Evolutionary conservation across 208 protist species (phyloP), one percentile per base, ranked within the genome.

Genomic region (Porcisia deanei): DNA sequence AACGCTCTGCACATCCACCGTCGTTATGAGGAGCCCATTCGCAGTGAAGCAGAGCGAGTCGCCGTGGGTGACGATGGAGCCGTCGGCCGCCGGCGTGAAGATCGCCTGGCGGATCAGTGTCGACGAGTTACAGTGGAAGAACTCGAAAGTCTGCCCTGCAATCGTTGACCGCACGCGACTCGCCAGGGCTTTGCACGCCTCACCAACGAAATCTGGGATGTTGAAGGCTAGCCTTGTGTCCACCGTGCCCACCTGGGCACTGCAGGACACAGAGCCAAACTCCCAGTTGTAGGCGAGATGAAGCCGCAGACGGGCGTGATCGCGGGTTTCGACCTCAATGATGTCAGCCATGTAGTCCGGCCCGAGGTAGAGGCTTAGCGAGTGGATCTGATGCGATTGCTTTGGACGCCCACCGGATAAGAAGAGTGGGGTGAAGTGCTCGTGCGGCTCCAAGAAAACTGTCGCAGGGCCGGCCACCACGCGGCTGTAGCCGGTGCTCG

Each of bases 281-380:
- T 98, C 84, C 98, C 98, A 99, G 85, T 99, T 99, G 94, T 99
- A 99, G 59, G 96, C 93, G 3, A 99, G 85, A 64, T 97, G 81
- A 43, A 99, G 85, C 37, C 79, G 80, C 63, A 99, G 88, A 16
- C 96, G 90, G 3, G 98, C 93, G 89, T 99, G 98, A 68, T 99
- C 98, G 43, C 90, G 82, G 0, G 98, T 99, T 85, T 99, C 97
- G 0, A 99, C 96, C 37, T 90, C 88, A 76, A 99, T 89, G 25
- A 88, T 64, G 80, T 99, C 98, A 14, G 94, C 88, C 94, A 98
- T 98, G 81, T 98, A 99, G 83, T 99, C 97, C 20, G 98, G 98
- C n/a, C 98, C 98, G 22, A 99, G 84, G 75, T 92, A 97, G 22
- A 99, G 88, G 55, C 85, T 84, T 1, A 99, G 87, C n/a, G 89